Evolutionary conservation across 139 green algal species (phyloP), one percentile per base, ranked within the genome.

Genomic region (Volvox africanus): DNA sequence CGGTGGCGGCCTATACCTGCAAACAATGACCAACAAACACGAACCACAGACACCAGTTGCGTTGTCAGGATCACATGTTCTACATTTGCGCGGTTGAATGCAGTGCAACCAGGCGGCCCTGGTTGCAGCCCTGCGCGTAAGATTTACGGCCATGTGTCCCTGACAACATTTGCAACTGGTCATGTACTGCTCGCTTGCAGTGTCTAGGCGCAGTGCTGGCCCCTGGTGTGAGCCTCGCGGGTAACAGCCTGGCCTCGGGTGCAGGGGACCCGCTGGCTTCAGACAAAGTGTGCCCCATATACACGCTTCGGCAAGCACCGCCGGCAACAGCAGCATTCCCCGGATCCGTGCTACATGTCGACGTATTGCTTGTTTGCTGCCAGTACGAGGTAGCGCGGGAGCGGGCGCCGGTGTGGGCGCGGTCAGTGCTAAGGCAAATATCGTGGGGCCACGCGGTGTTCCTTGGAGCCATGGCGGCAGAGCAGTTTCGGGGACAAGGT

Each of bases 341-440:
- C 13, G 35, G 62, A 17, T n/a, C n/a, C 68, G 26, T 26, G 69
- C 26, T 44, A 36, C 33, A 28, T 19, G n/a, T 18, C 18, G 61
- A 69, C 78, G 73, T 44, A 35, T n/a, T 94, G 76, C 87, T 91
- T 36, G 90, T 89, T 50, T 91, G 84, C 84, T 94, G 92, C 67
- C 37, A 32, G 36, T 71, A 80, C 55, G 24, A 61, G 19, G 89
- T 94, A 65, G 24, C 89, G 5, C 69, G 78, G 61, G 92, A 93
- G 86, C 76, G 79, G 37, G 89, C 89, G 13, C 50, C 30, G 35
- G 92, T 85, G 17, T 94, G 89, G 92, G 80, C 92, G 21, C 82
- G 92, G 1, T 78, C 79, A 5, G 9, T 94, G 22, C 85, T 94
- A 61, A 37, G 67, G 71, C 69, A 89, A 85, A 33, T 93, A 73